Conservation (phyloP, 768 basidiomycete genomes). For the Boletus subcaerulescens region DNA sequence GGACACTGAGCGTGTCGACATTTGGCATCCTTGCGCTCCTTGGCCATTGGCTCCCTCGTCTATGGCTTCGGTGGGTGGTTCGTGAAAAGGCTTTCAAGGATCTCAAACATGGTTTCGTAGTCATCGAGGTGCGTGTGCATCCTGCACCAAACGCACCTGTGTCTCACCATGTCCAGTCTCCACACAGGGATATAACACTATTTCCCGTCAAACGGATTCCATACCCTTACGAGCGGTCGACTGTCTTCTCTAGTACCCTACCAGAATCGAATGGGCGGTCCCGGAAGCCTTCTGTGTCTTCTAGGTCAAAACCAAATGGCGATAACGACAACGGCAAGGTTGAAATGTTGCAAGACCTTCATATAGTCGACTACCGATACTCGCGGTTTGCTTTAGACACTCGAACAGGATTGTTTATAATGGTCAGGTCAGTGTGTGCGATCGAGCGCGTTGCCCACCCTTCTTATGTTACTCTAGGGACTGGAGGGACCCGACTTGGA, state of each 20-base stretch:
- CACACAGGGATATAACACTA: slow-evolving; percentile 77
- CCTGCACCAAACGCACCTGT: slow-evolving; percentile 2
- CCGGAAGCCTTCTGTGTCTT: slow-evolving; percentile 20
- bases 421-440: slow-evolving; percentile 59
- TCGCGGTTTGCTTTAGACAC: slow-evolving; percentile 87
- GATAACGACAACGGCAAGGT: slow-evolving; percentile 29
- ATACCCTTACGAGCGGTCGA: slow-evolving; percentile 77
- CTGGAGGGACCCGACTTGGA: slow-evolving; percentile 85
- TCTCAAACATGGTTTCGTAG: slow-evolving; percentile 67
- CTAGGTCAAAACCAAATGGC: slow-evolving; percentile 32
- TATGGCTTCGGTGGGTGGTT: slow-evolving; percentile 90
- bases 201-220: slow-evolving; percentile 64
- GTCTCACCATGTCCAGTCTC: slow-evolving; percentile 55
- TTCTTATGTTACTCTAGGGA: slow-evolving; percentile 49
- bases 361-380: slow-evolving; percentile 88
- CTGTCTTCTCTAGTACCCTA: slow-evolving; percentile 60
- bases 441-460: neutral
- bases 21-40: slow-evolving; percentile 74
- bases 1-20: slow-evolving; percentile 58
- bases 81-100: slow-evolving; percentile 80
- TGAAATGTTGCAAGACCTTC: slow-evolving; percentile 48
- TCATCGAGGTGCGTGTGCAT: slow-evolving; percentile 73
- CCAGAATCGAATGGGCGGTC: slow-evolving; percentile 29
- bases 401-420: slow-evolving; percentile 73
- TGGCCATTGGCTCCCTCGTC: slow-evolving; percentile 89